Evolutionary conservation across 2,329 filamentous ascomycete species (phyloP), one percentile per base, ranked within the genome.

Genomic region (Neonectria sp.): DNA sequence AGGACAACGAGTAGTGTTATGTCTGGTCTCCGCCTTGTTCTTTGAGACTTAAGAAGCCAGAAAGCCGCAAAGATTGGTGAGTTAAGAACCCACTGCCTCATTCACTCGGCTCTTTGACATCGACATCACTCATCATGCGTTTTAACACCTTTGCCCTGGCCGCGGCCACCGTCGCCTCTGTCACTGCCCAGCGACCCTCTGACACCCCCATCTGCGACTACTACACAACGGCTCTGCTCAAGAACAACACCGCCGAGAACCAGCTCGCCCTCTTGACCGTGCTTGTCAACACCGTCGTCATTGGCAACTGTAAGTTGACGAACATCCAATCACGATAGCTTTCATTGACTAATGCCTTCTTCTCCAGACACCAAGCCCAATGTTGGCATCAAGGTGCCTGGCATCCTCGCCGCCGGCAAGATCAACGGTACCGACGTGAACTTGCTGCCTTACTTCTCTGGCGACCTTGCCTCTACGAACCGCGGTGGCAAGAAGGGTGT

Each of bases 221-320:
- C 79, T 91, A 91, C 79, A 90, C 89, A 37, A 88, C 82, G 4
- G 85, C 86, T n/a, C 77, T 90, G 12, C 81, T 90, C 60, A 86
- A 83, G 77, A 82, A 88, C 45, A 91, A 90, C 81, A 90, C 85
- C 43, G 86, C 86, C 21, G 83, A 81, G 33, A 90, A 89, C 76
- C 89, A 91, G 77, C 79, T 83, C 60, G 86, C 83, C 1, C 80
- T 91, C 3, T 72, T 91, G 73, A 88, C 85, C 2, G 79, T 88
- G 1, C 77, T 91, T 4, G 88, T 91, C 73, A 91, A 91, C 79
- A 90, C 88, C 7, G 89, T 86, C 24, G 87, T 91, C 68, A 89
- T 90, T 71, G 89, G 89, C n/a, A 90, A 89, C 78, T 89, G 85
- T 86, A 75, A 71, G 82, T 67, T 8, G 15, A 6, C 2, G 2